A percentile compares a stretch with the other conserved stretches of the same genome.
These are phyloP conservation scores for Monosporozyma yasuniensis DNA, from an alignment of 805 yeast species.

Conservation along the genomic window DNA sequence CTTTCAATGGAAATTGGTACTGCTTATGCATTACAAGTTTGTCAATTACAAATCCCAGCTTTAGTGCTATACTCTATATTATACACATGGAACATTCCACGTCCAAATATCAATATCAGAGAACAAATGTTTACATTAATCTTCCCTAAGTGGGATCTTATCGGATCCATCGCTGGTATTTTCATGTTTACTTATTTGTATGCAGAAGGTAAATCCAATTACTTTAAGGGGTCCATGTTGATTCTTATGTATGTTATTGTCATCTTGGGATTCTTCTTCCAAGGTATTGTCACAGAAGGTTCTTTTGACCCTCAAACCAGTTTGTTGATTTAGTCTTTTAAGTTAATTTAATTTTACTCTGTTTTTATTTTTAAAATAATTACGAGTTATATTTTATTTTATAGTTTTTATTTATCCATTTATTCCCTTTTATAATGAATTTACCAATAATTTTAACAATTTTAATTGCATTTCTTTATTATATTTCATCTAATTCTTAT, in stretches of 20 bases:
- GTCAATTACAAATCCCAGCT: constrained; percentile 86
- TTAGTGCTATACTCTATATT: constrained; percentile 68
- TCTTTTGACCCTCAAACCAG: neutral
- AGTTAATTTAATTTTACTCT: neutral
- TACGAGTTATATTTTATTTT: neutral
- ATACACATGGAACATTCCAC: constrained; percentile 33
- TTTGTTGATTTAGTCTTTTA: neutral
- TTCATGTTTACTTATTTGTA: constrained; percentile 86
- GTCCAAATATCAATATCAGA: constrained; percentile 25
- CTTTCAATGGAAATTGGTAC: constrained; percentile 96
- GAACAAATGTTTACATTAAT: constrained; percentile 55
- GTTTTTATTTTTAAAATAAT: neutral
- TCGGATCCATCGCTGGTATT: constrained; percentile 77
- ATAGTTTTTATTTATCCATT: neutral
- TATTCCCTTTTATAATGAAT: neutral
- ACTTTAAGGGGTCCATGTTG: constrained; percentile 88
- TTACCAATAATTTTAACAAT: neutral
- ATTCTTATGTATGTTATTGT: constrained; percentile 70
- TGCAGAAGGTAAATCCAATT: constrained; percentile 94
- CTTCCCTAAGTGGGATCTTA: constrained; percentile 92
- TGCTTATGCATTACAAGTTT: constrained; percentile 94
- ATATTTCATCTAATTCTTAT: neutral
- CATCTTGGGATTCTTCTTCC: constrained; percentile 71
- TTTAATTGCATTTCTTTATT: neutral
- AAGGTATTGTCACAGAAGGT: constrained; percentile 18